Evolutionary conservation across 768 basidiomycete genomes (phyloP), one percentile per base, ranked within the genome.

Genomic region (Amylocystis lapponica): DNA sequence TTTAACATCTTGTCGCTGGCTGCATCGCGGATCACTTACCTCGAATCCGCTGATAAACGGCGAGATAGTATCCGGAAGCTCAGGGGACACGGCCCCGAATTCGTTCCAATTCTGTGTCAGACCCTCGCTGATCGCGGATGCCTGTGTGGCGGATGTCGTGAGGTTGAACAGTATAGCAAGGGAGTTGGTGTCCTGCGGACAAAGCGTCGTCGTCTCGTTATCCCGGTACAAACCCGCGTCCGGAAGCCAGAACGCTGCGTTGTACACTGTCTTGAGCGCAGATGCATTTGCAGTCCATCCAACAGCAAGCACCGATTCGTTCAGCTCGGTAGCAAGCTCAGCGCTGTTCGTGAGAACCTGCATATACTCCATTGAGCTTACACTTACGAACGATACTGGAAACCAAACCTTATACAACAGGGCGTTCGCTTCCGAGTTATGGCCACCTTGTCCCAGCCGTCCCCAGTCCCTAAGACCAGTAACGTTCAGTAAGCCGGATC

Each of bases 401-500:
- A n/a, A 26, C 5, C 36, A 1, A 29, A 73, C 75, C 59, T 66
- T 64, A 53, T 76, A 79, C 5, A 75, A 55, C n/a, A 79, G 56
- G 0, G 76, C 77, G 45, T 79, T 81, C 0, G 70, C 76, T 54
- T 76, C 78, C 1, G 73, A 62, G 47, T 78, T 79, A 52, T 70
- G 66, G 0, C 77, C 77, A 8, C 78, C 76, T 3, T 73, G 72
- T 5, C 76, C 78, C 5, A 68, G 60, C 20, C 78, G 60, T 7
- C 73, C 78, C 78, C 78, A 79, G 52, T 81, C 78, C 11, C 72
- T 52, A 27, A 74, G 54, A 0, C 77, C 75, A 11, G 78, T 78
- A 6, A 78, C 69, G 46, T 80, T 67, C 57, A 78, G 74, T 31
- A 80, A 54, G 0, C 76, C 76, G 0, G 69, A 65, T 1, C 48